Percentiles rank a stretch among this genome's conserved stretches.
Evolutionary conservation across 345 rosid genomes (phyloP).

Genomic region (Adansonia digitata): DNA sequence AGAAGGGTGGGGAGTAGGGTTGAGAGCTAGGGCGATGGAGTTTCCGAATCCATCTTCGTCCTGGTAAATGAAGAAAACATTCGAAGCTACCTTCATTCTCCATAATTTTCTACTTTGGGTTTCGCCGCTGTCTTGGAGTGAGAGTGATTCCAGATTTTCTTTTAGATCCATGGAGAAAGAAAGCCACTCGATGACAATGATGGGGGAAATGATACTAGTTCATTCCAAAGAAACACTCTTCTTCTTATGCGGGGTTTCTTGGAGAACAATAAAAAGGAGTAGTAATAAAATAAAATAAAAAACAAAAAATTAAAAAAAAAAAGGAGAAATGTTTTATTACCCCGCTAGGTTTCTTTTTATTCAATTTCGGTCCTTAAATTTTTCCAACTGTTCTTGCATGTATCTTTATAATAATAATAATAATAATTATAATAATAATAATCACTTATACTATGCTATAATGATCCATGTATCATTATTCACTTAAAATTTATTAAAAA

Average conservation of each 20-base stretch:
- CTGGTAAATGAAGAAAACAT: slow-evolving; percentile 40
- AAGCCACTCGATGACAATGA: background rate
- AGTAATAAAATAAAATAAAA: background rate
- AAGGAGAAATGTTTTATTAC: background rate
- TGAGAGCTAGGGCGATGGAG: slow-evolving; percentile 42
- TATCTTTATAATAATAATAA: too few relatives aligned
- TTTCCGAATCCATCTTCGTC: slow-evolving; percentile 49
- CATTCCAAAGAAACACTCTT: background rate
- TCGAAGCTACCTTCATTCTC: slow-evolving; percentile 55
- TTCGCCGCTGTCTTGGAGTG: background rate
- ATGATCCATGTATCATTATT: too few relatives aligned
- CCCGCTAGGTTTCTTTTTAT: background rate
- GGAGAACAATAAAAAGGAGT: background rate
- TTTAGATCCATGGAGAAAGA: background rate
- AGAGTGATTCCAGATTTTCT: slow-evolving; percentile 8
- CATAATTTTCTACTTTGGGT: background rate
- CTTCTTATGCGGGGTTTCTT: background rate
- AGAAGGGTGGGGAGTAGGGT: slow-evolving; percentile 37
- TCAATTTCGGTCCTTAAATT: background rate
- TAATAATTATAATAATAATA: too few relatives aligned
- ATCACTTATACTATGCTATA: too few relatives aligned
- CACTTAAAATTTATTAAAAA: too few relatives aligned
- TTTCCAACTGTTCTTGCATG: background rate
- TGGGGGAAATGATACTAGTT: background rate
- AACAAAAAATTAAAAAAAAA: too few relatives aligned